Evolutionary conservation across 2,329 filamentous ascomycete genomes (phyloP).

Genomic region (Microsporum audouinii): DNA sequence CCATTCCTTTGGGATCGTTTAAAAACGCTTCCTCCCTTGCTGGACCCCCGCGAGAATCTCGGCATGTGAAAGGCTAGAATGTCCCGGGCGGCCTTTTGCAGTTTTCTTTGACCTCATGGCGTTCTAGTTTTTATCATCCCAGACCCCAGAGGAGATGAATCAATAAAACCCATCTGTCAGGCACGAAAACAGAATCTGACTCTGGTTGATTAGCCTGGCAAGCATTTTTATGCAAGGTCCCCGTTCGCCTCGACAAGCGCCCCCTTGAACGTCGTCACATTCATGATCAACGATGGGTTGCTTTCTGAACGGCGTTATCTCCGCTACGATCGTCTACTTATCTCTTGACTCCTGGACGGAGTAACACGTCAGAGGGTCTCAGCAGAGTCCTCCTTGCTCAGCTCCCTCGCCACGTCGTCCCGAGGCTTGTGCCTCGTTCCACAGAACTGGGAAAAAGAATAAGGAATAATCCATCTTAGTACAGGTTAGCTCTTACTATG

Average conservation of each 20-base stretch:
- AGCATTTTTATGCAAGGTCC: constrained; percentile 1
- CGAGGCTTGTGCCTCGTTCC: constrained; percentile 10
- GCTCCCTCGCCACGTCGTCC: constrained; percentile 4
- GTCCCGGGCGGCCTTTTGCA: not conserved
- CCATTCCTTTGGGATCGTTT: constrained; percentile 3
- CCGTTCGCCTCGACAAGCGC: not conserved
- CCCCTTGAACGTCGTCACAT: not conserved
- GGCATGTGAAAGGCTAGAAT: constrained; percentile 3
- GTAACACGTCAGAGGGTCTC: not conserved
- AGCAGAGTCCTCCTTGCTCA: not conserved
- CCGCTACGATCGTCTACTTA: not conserved
- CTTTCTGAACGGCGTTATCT: not conserved
- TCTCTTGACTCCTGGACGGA: not conserved
- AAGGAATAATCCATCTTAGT: not conserved
- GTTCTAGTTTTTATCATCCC: not conserved
- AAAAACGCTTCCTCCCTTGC: not conserved
- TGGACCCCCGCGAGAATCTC: not conserved
- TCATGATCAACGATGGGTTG: not conserved
- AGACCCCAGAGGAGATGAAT: not conserved
- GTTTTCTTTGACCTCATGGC: not conserved
- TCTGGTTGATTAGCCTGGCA: not conserved
- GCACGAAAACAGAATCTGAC: not conserved
- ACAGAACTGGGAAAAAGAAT: constrained; percentile 2
- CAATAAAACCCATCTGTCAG: not conserved
- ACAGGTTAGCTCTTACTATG: not conserved